Base-by-base conservation (phyloP, 805 yeast species). In the Zygosaccharomyces gambellarensis region DNA sequence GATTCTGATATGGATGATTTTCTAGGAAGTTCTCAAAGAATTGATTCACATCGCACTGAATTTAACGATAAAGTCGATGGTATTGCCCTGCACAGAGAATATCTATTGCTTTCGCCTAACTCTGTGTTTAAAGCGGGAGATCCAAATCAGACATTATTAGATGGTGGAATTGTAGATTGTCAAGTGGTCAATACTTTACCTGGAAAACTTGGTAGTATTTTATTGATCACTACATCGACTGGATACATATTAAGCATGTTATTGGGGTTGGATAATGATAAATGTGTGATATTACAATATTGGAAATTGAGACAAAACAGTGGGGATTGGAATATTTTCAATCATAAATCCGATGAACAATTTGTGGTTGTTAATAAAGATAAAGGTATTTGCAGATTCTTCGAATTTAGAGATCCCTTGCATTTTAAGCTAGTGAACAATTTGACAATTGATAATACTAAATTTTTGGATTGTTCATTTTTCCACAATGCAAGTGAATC, bases 1-100 rank as follows among this genome's bases (percentile, higher is more conserved):
- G 68, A 63, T 50, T 60, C 66, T 2, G 65, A 60, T 46, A 51
- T 62, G 12, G 66, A 60, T 36, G 51, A 52, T 31, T 41, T 62
- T 12, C 27, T 58, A 34, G 43, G 42, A 17, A 51, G 45, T 11
- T 25, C 47, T 19, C 36, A 39, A 14, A 44, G 12, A 10, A 44
- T 42, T 27, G 34, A 31, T 38, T 19, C n/a, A 29, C 25, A 27
- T 29, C 29, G 39, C 28, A 25, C 28, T 21, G 29, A 39, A 5
- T 21, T 21, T 10, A 10, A 14, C 10, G 48, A n/a, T 12, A 32
- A 25, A 19, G 28, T 34, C 5, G 6, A 17, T 19, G 44, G 38
- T 3, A 12, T 25, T 19, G 31, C 38, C 14, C 22, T 45, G 29
- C 27, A 36, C 9, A 29, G 39, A 5, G 46, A 47, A 12, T 47